Conservation (phyloP, 495 filamentous ascomycete species). For the Aspergillus heteromorphus region DNA sequence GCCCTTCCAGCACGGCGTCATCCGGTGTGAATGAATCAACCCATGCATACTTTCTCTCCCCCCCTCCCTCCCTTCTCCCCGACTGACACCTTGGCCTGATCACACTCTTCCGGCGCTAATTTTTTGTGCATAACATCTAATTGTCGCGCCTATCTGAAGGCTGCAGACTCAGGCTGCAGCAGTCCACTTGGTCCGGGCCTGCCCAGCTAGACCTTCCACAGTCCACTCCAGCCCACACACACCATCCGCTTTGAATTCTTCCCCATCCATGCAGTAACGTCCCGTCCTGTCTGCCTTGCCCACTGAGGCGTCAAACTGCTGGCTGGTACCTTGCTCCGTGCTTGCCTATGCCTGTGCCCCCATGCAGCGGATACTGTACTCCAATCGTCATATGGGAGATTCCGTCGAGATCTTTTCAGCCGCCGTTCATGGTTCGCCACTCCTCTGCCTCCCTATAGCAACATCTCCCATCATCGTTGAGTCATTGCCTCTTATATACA, state of each 20-base stretch:
- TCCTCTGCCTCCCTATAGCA: conserved; percentile 16
- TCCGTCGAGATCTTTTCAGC: conserved; percentile 24
- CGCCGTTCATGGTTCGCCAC: conserved; percentile 26
- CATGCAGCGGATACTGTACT: conserved; percentile 22
- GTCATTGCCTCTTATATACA: conserved; percentile 23
- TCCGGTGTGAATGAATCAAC: conserved; percentile 14
- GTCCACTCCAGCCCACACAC: too few relatives aligned
- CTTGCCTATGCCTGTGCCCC: conserved; percentile 12
- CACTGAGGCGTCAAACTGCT: conserved; percentile 24
- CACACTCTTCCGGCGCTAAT: conserved; percentile 33
- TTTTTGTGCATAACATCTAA: conserved; percentile 18
- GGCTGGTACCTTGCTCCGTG: conserved; percentile 17
- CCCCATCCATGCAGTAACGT: conserved; percentile 22
- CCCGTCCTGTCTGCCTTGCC: conserved; percentile 36
- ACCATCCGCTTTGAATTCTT: conserved; percentile 6
- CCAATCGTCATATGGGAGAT: conserved; percentile 28
- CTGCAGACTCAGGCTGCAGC: conserved; percentile 29
- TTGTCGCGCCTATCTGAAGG: conserved; percentile 21
- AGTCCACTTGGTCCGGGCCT: conserved; percentile 27
- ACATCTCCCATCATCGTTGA: conserved; percentile 23
- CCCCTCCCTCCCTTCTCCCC: not conserved
- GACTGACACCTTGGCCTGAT: conserved; percentile 19
- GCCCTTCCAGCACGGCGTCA: conserved; percentile 9
- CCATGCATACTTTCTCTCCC: conserved; percentile 3
- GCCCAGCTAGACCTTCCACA: conserved; percentile 24